Base-by-base conservation (phyloP, 306 rosid species). In the Prunus campanulata region DNA sequence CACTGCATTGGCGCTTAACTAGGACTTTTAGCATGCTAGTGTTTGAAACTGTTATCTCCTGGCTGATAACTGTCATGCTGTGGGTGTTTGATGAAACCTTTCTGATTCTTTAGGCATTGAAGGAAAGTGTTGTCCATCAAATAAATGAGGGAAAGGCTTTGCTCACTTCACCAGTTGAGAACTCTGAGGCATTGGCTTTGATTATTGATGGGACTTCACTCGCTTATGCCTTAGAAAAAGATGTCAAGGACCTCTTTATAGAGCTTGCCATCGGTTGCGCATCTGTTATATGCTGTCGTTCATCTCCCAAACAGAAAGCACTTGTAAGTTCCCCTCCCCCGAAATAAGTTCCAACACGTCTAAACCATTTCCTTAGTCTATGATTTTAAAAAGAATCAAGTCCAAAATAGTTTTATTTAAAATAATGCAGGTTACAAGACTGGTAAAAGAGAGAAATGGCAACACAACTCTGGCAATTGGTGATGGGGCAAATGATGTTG, bases 401-500 rank as follows among this genome's bases (percentile, higher is more conserved):
- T 44, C 56, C 24, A 27, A n/a, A 20, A 29, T 10, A 24, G 39
- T 72, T 44, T 5, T 75, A 16, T 74, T 74, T 60, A 10, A 18
- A 79, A 66, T 39, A 62, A 76, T 78, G 70, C 82, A 93, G 98
- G 94, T 96, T 59, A 85, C 99, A 61, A 84, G 96, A 74, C 74
- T 96, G 60, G 99, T 96, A 39, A 96, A 96, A 84, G 65, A 62
- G 42, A 89, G 81, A 81, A 90, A 89, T 57, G 92, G 93, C 35
- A 82, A 77, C 52, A 96, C 98, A 75, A 92, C 93, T 71, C 91
- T 96, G 63, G 99, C 98, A 66, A 84, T 96, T 82, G 99, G 99
- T 82, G 99, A 96, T 83, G 99, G 99, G 49, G 99, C 99, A 77
- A 96, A 96, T 77, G 99, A 96, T 82, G 99, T 96, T 1, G 99